Evolutionary conservation across 768 basidiomycete species (phyloP).

Genomic region (Termitomyces titanicus): DNA sequence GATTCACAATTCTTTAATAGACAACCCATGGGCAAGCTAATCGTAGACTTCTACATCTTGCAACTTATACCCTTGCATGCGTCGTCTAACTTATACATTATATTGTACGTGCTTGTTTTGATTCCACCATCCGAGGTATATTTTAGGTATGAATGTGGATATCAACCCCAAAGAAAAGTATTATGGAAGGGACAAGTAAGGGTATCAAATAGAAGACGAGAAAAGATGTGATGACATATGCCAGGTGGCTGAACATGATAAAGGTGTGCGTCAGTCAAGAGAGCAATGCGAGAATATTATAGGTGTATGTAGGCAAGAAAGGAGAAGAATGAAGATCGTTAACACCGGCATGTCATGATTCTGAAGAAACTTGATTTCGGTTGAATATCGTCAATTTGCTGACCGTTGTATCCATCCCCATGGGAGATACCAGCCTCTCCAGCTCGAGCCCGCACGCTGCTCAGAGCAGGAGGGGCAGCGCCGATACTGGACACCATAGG

Average conservation of each 20-base stretch:
- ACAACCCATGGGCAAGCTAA: slow-evolving; percentile 1
- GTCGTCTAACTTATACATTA: background rate
- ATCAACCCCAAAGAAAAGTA: slow-evolving; percentile 10
- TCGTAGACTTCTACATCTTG: background rate
- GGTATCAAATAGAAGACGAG: slow-evolving; percentile 28
- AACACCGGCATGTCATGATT: slow-evolving; percentile 79
- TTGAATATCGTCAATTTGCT: slow-evolving; percentile 49
- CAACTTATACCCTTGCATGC: background rate
- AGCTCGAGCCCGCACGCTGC: slow-evolving; percentile 65
- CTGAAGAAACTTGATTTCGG: slow-evolving; percentile 57
- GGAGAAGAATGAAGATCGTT: slow-evolving; percentile 21
- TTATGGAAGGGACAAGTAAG: slow-evolving; percentile 22
- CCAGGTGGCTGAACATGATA: slow-evolving; percentile 18
- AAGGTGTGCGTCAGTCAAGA: slow-evolving; percentile 19
- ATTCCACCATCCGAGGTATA: slow-evolving; percentile 11
- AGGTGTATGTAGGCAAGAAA: slow-evolving; percentile 19
- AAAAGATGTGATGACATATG: slow-evolving; percentile 28
- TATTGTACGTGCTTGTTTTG: background rate
- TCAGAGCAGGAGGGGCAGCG: slow-evolving; percentile 69
- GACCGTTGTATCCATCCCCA: slow-evolving; percentile 54
- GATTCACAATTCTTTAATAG: background rate
- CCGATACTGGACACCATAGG: slow-evolving; percentile 76
- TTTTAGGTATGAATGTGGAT: slow-evolving; percentile 10
- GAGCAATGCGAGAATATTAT: slow-evolving; percentile 23
- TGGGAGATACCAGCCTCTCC: slow-evolving; percentile 67